phyloP scores from a whole-genome alignment of 192 early-diverging fungal species.

The Backusella australiensis region DNA sequence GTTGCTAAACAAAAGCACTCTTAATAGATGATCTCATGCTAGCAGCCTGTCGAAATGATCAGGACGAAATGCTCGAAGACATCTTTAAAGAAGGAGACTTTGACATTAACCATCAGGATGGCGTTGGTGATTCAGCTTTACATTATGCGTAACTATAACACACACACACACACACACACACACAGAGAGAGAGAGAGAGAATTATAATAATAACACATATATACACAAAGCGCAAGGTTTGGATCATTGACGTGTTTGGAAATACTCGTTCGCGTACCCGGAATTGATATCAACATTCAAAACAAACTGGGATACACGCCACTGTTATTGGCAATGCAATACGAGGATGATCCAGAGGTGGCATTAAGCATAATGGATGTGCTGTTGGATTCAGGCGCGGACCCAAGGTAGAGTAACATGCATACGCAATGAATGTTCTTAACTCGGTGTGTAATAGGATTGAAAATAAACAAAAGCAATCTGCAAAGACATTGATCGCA shows the following conservation, averaged over 20 bases:
- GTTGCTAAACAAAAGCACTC: too few species aligned
- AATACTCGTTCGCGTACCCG: slow-evolving; percentile 46
- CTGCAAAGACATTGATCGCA: slow-evolving; percentile 17
- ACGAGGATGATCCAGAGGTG: slow-evolving; percentile 47
- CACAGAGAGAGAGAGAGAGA: background rate
- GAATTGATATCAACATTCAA: slow-evolving; percentile 53
- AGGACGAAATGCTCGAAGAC: slow-evolving; percentile 61
- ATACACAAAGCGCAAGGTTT: slow-evolving; percentile 37
- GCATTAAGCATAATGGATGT: slow-evolving; percentile 61
- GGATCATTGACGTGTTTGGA: slow-evolving; percentile 61
- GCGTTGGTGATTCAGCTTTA: slow-evolving; percentile 61
- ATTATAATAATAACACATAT: background rate
- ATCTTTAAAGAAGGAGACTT: slow-evolving; percentile 49
- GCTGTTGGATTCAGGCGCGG: slow-evolving; percentile 53
- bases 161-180: background rate
- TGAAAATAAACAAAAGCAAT: slow-evolving; percentile 22
- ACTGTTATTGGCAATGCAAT: slow-evolving; percentile 64
- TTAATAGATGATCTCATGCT: slow-evolving; percentile 58
- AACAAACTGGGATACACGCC: slow-evolving; percentile 60
- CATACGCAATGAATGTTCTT: background rate
- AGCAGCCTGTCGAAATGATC: slow-evolving; percentile 70
- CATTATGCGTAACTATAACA: slow-evolving; percentile 57
- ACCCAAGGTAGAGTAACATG: slow-evolving; percentile 37
- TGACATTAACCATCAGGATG: slow-evolving; percentile 62
- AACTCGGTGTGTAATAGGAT: slow-evolving; percentile 18